Conservation (phyloP, 768 basidiomycete species). For the Russula foetens region DNA sequence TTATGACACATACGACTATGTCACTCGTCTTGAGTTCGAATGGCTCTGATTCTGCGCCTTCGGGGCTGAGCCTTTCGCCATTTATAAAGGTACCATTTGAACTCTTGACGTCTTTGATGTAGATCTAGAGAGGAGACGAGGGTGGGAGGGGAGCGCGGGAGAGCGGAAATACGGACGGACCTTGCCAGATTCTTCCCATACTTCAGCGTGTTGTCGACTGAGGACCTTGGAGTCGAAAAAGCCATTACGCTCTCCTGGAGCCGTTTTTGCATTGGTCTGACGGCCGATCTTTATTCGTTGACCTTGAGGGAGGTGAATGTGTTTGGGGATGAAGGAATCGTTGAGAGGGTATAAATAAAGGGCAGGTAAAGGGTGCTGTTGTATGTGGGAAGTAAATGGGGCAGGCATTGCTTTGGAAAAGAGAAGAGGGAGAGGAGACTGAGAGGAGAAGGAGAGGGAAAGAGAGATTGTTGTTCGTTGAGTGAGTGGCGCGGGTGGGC, state of each 20-base stretch:
- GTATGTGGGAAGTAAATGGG: slow-evolving; percentile 11
- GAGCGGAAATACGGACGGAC: slow-evolving; percentile 34
- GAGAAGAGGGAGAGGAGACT: neutral
- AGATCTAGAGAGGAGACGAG: slow-evolving; percentile 52
- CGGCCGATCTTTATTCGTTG: slow-evolving; percentile 87
- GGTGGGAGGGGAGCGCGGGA: slow-evolving; percentile 13
- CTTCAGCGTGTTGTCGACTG: slow-evolving; percentile 91
- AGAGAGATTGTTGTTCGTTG: neutral
- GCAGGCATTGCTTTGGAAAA: slow-evolving; percentile 14
- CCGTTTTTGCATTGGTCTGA: slow-evolving; percentile 93
- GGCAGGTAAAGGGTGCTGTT: slow-evolving; percentile 26
- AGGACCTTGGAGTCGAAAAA: slow-evolving; percentile 97
- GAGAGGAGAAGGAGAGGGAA: neutral
- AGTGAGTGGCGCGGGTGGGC: slow-evolving; percentile 5
- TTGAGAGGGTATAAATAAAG: slow-evolving; percentile 77
- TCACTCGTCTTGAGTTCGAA: slow-evolving; percentile 94
- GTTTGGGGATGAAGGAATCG: slow-evolving; percentile 90
- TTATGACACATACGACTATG: slow-evolving; percentile 67
- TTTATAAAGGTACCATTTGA: slow-evolving; percentile 99
- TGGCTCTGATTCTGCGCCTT: slow-evolving; percentile 86
- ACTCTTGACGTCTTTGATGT: slow-evolving; percentile 96
- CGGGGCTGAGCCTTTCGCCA: slow-evolving; percentile 81
- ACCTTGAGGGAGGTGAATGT: slow-evolving; percentile 65
- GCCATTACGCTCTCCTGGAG: slow-evolving; percentile 87
- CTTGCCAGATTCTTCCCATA: slow-evolving; percentile 92